A percentile compares a stretch with the other conserved stretches of the same genome.
phyloP scores from a whole-genome alignment of 2,329 filamentous ascomycete genomes.

The Fusarium proliferatum region DNA sequence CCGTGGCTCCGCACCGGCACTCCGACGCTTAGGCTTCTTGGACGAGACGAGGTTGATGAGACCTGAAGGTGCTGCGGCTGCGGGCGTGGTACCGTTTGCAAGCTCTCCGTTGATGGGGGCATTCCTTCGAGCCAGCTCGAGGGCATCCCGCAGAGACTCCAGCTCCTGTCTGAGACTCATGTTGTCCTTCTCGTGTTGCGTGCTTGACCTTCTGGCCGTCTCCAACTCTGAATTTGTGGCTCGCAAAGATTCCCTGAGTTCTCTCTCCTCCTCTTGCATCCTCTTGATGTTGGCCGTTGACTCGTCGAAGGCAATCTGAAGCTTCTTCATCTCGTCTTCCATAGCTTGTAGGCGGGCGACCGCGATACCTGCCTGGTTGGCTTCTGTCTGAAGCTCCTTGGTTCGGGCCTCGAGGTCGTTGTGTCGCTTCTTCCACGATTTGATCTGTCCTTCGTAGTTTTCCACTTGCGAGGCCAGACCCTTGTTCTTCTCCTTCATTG shows the following conservation, averaged over 20 bases:
- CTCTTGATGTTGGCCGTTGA: slow-evolving; percentile 90
- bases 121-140: slow-evolving; percentile 85
- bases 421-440: slow-evolving; percentile 93
- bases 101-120: slow-evolving; percentile 76
- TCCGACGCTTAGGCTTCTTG: slow-evolving; percentile 96
- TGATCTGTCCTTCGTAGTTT: slow-evolving; percentile 95
- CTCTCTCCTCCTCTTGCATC: slow-evolving; percentile 92
- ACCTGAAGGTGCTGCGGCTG: slow-evolving; percentile 71
- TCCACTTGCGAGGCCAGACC: slow-evolving; percentile 86
- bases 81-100: slow-evolving; percentile 52
- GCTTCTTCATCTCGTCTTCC: slow-evolving; percentile 94
- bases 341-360: slow-evolving; percentile 89
- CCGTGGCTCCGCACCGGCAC: slow-evolving; percentile 86
- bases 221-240: slow-evolving; percentile 85
- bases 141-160: slow-evolving; percentile 88
- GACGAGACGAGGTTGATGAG: slow-evolving; percentile 97
- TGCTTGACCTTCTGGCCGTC: slow-evolving; percentile 77
- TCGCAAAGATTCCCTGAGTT: slow-evolving; percentile 84
- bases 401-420: slow-evolving; percentile 89
- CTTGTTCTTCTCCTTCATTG: slow-evolving; percentile 96
- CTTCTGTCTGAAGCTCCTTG: slow-evolving; percentile 94
- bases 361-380: slow-evolving; percentile 96
- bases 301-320: slow-evolving; percentile 90
- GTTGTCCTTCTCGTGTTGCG: slow-evolving; percentile 86
- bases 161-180: slow-evolving; percentile 87